Evolutionary conservation across 2,329 filamentous ascomycete species (phyloP).

Genomic region (Tolypocladium pustulatum): DNA sequence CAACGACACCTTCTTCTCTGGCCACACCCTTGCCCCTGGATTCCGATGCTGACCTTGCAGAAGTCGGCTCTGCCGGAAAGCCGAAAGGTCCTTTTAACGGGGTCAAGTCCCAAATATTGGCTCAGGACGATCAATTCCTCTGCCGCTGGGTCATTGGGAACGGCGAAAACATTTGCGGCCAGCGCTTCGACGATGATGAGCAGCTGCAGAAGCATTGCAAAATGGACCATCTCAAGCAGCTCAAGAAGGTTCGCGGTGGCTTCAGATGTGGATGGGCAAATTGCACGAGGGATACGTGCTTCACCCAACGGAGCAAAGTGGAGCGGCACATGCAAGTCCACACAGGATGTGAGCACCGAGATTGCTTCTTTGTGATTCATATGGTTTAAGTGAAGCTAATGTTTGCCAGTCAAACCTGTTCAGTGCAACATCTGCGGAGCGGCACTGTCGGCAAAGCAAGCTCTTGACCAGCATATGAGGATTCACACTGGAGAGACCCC

Average conservation of each 20-base stretch:
- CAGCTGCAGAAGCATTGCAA: constrained; percentile 47
- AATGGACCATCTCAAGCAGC: constrained; percentile 33
- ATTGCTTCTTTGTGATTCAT: neutral
- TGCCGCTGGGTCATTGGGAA: constrained; percentile 22
- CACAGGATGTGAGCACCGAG: constrained; percentile 43
- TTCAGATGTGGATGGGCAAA: constrained; percentile 46
- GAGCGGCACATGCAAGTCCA: constrained; percentile 56
- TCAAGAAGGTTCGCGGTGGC: constrained; percentile 32
- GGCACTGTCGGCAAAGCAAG: constrained; percentile 55
- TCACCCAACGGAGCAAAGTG: constrained; percentile 51
- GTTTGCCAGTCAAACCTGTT: constrained; percentile 44
- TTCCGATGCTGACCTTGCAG: constrained; percentile 7
- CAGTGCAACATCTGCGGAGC: constrained; percentile 44
- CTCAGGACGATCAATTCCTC: constrained; percentile 13
- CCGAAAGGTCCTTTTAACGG: neutral
- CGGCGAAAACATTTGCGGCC: constrained; percentile 15
- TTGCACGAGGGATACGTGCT: constrained; percentile 43
- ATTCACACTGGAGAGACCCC: constrained; percentile 58
- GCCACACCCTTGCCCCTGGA: constrained; percentile 17
- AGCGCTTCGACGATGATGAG: constrained; percentile 30
- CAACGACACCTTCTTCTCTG: constrained; percentile 15
- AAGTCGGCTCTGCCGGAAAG: neutral
- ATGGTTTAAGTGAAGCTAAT: constrained; percentile 4
- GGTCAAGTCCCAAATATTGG: constrained; percentile 8
- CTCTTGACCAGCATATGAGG: constrained; percentile 55